These are phyloP conservation scores for Pseudozyma tsukubaensis DNA, from an alignment of 1,284 basidiomycete genomes.

Conservation along the genomic window DNA sequence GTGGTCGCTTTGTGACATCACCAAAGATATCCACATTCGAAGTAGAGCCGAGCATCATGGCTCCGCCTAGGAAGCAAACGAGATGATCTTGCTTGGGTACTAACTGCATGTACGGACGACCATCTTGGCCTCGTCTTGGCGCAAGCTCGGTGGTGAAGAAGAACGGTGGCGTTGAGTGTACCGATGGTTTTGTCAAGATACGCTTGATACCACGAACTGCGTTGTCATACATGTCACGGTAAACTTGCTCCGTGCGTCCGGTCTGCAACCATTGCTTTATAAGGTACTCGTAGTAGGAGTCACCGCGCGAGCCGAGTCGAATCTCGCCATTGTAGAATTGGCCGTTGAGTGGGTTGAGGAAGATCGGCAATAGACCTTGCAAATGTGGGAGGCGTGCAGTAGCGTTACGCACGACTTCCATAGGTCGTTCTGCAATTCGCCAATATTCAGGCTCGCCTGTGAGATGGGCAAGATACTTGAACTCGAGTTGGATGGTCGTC, in stretches of 20 bases:
- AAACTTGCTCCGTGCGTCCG: constrained; percentile 78
- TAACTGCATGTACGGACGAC: constrained; percentile 66
- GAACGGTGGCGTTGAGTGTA: constrained; percentile 70
- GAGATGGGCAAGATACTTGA: constrained; percentile 85
- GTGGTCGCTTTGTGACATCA: constrained; percentile 14
- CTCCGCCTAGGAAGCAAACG: constrained; percentile 92
- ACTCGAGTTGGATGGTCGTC: constrained; percentile 69
- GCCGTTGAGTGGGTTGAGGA: constrained; percentile 77
- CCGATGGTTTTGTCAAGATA: constrained; percentile 75
- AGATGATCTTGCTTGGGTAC: constrained; percentile 93
- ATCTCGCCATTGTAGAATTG: constrained; percentile 81
- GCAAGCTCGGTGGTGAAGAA: constrained; percentile 84
- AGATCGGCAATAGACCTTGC: constrained; percentile 84
- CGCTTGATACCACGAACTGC: constrained; percentile 84
- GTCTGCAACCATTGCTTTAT: constrained; percentile 73
- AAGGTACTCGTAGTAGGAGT: constrained; percentile 95
- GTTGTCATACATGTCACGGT: constrained; percentile 87
- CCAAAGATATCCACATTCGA: constrained; percentile 35
- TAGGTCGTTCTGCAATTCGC: constrained; percentile 77
- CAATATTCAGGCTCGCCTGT: constrained; percentile 84
- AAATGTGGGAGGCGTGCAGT: constrained; percentile 68
- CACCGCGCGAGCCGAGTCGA: constrained; percentile 88
- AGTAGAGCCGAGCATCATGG: constrained; percentile 84
- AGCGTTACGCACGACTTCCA: constrained; percentile 53
- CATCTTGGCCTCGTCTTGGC: constrained; percentile 16